Percentiles rank a stretch among this genome's conserved stretches.
Evolutionary conservation across 75 land plant species (phyloP).

Genomic region (Pseudotsuga menziesii): DNA sequence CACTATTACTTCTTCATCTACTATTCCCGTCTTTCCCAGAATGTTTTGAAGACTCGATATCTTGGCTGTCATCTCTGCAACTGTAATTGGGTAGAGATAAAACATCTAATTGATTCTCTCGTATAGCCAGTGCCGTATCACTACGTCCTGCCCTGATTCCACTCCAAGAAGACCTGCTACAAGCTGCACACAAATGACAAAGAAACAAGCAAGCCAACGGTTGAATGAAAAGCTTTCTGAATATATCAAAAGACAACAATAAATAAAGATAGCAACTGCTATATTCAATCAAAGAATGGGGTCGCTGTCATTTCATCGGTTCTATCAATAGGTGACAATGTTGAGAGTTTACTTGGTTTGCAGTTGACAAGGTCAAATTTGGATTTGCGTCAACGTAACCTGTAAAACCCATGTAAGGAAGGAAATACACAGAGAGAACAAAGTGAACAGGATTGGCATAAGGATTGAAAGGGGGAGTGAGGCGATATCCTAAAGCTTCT

Average conservation of each 20-base stretch:
- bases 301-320: no score
- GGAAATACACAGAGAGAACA: constrained; percentile 28
- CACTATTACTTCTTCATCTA: constrained; percentile 58
- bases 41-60: constrained; percentile 44
- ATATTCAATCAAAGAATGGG: no score
- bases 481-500: constrained; percentile 24
- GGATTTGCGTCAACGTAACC: constrained; percentile 46
- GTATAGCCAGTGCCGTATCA: constrained; percentile 52
- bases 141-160: constrained; percentile 86
- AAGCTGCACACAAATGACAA: not conserved
- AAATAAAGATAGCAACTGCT: no score
- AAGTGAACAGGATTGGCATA: constrained; percentile 32
- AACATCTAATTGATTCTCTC: constrained; percentile 28
- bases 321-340: no score
- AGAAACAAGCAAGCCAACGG: no score
- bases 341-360: constrained; percentile 25
- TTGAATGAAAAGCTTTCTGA: no score
- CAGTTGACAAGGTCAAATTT: constrained; percentile 8
- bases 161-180: constrained; percentile 62
- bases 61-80: constrained; percentile 43
- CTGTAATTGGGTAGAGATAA: constrained; percentile 42
- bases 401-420: constrained; percentile 47
- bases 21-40: constrained; percentile 36
- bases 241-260: no score
- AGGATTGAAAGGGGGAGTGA: constrained; percentile 54